phyloP scores from a whole-genome alignment of 2,329 filamentous ascomycete species.

The Aureobasidium melanogenum region DNA sequence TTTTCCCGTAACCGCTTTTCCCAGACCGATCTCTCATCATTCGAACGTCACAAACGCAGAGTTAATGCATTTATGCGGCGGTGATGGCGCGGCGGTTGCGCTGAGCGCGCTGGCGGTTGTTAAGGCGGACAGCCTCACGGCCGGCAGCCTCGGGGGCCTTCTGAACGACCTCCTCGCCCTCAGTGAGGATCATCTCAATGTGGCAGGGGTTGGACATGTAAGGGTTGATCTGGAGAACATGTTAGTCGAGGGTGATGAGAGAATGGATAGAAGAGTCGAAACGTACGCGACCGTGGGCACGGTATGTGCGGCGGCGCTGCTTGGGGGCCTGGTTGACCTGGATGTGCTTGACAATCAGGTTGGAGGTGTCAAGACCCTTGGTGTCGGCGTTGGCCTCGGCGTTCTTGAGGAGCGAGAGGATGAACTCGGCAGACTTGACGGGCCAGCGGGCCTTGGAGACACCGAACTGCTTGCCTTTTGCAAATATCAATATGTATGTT shows the following conservation, averaged over 20 bases:
- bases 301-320: slow-evolving; percentile 98
- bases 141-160: slow-evolving; percentile 66
- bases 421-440: slow-evolving; percentile 97
- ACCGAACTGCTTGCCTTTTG: slow-evolving; percentile 92
- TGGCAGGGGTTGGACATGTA: slow-evolving; percentile 99
- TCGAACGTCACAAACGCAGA: not conserved
- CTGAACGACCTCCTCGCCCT: slow-evolving; percentile 90
- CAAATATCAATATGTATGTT: slow-evolving; percentile 25
- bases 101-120: slow-evolving; percentile 82
- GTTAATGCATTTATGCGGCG: slow-evolving; percentile 19
- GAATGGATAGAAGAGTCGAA: not conserved
- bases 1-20: slow-evolving; percentile 4
- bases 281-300: slow-evolving; percentile 99
- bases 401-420: slow-evolving; percentile 94
- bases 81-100: slow-evolving; percentile 54
- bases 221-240: slow-evolving; percentile 74
- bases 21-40: slow-evolving; percentile 2
- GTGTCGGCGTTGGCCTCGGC: slow-evolving; percentile 94
- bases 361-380: slow-evolving; percentile 95
- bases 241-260: not conserved
- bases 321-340: slow-evolving; percentile 99
- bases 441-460: slow-evolving; percentile 98
- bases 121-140: slow-evolving; percentile 53
- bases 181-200: slow-evolving; percentile 99
- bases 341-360: slow-evolving; percentile 99